Base-by-base conservation (phyloP, 202 grass and related monocot genomes). In the Sporobolus alterniflorus region DNA sequence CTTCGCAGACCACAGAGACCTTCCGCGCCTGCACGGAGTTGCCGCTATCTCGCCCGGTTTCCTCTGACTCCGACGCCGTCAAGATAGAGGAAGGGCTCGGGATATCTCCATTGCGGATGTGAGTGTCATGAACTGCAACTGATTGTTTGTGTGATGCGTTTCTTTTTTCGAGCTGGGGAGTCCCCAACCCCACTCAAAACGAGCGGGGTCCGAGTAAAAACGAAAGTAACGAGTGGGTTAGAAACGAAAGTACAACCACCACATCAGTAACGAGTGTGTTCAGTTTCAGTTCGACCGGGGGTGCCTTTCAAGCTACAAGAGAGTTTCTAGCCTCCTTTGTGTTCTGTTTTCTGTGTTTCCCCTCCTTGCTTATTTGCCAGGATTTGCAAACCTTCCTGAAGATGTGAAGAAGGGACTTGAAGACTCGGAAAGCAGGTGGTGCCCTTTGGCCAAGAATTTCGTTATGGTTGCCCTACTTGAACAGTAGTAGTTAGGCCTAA, bases 61-160 rank as follows among this genome's bases (percentile, higher is more conserved):
- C n/a, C n/a, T n/a, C n/a, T n/a, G n/a, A n/a, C 11, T 1, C 40
- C 73, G 78, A 50, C 18, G 18, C 7, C 48, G 76, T 16, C 33
- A 90, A 85, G 77, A 98, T 98, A 39, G 91, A 98, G 74, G 93
- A 98, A 90, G 96, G 93, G 20, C 86, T 96, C 25, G 96, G 96
- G 25, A 96, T 98, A 83, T 96, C 82, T 90, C 93, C 65, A 83
- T 98, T 81, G 83, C 93, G 42, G 82, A 86, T 86, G 96, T 98
- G 76, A 85, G 93, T 90, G 40, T 0, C 18, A 7, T 3, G 0
- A 5, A 16, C 3, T 18, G 43, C 40, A 24, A 15, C 13, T 13
- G 43, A 40, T 8, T 61, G 56, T 61, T 40, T 11, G 43, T 2
- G 61, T 1, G 4, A 32, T 64, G 24, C 18, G 33, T 40, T 29